Conservation (phyloP, 1,284 basidiomycete genomes). For the Melanopsichium pennsylvanicum region DNA sequence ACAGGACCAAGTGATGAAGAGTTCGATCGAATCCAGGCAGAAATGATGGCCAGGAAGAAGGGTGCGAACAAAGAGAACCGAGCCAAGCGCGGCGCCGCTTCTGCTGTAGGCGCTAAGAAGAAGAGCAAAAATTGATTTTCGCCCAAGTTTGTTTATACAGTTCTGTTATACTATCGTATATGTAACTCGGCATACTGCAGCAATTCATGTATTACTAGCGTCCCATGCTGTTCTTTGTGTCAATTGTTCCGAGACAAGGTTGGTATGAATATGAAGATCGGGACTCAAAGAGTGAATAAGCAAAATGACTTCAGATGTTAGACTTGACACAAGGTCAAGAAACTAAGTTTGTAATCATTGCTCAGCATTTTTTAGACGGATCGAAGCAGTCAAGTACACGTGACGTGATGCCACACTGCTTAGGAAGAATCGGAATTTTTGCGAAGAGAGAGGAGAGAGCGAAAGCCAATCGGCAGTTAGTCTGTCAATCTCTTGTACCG, state of each 20-base stretch:
- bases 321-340: no score
- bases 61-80: slow-evolving; percentile 24
- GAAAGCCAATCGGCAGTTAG: no score
- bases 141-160: no score
- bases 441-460: slow-evolving; percentile 17
- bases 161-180: no score
- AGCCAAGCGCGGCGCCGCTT: slow-evolving; percentile 26
- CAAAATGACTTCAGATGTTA: no score
- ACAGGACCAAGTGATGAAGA: slow-evolving; percentile 45
- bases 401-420: slow-evolving; percentile 19
- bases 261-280: no score
- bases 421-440: slow-evolving; percentile 38
- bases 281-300: no score
- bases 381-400: slow-evolving; percentile 18
- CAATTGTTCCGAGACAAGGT: no score
- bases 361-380: no score
- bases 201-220: slow-evolving; percentile 20
- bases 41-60: slow-evolving; percentile 42
- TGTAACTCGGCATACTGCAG: no score
- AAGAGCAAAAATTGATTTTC: slow-evolving; percentile 29
- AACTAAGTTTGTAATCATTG: no score
- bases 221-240: not conserved
- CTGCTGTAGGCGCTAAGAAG: slow-evolving; percentile 23
- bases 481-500: no score
- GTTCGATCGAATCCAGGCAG: slow-evolving; percentile 47